Evolutionary conservation across 2,329 filamentous ascomycete genomes (phyloP).

Genomic region (Triangularia setosa): DNA sequence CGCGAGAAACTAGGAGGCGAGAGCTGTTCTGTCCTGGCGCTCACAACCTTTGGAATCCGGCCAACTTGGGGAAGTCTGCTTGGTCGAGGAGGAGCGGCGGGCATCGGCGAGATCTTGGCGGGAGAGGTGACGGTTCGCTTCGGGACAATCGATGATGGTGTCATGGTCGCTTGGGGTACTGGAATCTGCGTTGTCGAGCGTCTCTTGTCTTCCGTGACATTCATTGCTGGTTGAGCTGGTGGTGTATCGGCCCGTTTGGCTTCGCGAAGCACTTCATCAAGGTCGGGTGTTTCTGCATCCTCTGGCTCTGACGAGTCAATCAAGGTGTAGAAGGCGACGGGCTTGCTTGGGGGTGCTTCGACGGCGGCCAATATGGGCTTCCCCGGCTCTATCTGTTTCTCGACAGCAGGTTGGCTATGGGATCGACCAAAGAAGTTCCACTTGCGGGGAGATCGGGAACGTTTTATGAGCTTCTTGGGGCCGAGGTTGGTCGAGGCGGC

Average conservation of each 20-base stretch:
- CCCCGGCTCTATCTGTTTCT: slow-evolving; percentile 38
- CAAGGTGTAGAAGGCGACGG: slow-evolving; percentile 58
- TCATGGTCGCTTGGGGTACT: background rate
- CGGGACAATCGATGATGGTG: background rate
- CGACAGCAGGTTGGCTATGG: slow-evolving; percentile 38
- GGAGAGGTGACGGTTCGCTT: slow-evolving; percentile 10
- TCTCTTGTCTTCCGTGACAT: slow-evolving; percentile 9
- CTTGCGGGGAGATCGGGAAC: slow-evolving; percentile 52
- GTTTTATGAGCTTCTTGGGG: slow-evolving; percentile 55
- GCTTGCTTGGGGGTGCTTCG: slow-evolving; percentile 47
- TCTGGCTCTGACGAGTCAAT: slow-evolving; percentile 57
- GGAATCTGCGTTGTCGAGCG: slow-evolving; percentile 14
- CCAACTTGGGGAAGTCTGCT: slow-evolving; percentile 77
- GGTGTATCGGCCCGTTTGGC: slow-evolving; percentile 35
- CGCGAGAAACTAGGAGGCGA: slow-evolving; percentile 81
- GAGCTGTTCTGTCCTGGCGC: slow-evolving; percentile 60
- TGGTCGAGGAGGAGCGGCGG: slow-evolving; percentile 35
- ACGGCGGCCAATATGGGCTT: slow-evolving; percentile 44
- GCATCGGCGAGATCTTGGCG: background rate
- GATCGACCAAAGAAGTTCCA: slow-evolving; percentile 63
- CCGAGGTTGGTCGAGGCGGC: slow-evolving; percentile 25
- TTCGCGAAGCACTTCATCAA: slow-evolving; percentile 49
- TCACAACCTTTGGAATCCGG: slow-evolving; percentile 79
- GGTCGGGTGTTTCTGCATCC: slow-evolving; percentile 36
- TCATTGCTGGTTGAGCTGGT: slow-evolving; percentile 9